Evolutionary conservation across 805 yeast species (phyloP).

Genomic region (Saccharomycopsis sp.): DNA sequence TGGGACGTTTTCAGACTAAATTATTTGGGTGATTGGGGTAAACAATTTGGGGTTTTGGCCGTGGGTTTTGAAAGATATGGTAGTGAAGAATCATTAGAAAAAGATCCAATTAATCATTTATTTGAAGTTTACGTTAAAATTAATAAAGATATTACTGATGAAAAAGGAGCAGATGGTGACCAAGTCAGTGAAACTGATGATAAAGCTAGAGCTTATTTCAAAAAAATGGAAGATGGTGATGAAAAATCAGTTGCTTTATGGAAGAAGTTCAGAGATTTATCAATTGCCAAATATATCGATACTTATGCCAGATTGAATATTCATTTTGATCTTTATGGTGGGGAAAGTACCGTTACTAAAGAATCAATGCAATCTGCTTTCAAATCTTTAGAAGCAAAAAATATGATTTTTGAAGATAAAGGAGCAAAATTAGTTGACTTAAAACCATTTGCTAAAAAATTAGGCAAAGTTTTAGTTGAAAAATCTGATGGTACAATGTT

Average conservation of each 20-base stretch:
- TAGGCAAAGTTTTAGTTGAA: slow-evolving; percentile 87
- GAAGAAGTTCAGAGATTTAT: slow-evolving; percentile 82
- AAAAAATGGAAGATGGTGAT: slow-evolving; percentile 90
- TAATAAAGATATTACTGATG: slow-evolving; percentile 60
- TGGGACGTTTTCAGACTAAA: slow-evolving; percentile 90
- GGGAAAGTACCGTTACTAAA: slow-evolving; percentile 88
- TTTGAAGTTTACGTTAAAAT: slow-evolving; percentile 88
- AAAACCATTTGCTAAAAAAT: slow-evolving; percentile 74
- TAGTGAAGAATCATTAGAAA: slow-evolving; percentile 51
- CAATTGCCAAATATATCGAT: slow-evolving; percentile 73
- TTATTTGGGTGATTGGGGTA: slow-evolving; percentile 99
- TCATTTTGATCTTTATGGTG: slow-evolving; percentile 78
- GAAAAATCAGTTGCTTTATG: slow-evolving; percentile 65
- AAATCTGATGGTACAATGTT: slow-evolving; percentile 94
- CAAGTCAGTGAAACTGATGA: slow-evolving; percentile 49
- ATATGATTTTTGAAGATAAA: slow-evolving; percentile 70
- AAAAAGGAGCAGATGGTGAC: slow-evolving; percentile 37
- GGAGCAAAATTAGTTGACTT: slow-evolving; percentile 89
- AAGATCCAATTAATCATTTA: slow-evolving; percentile 87
- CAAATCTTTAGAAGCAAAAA: slow-evolving; percentile 50
- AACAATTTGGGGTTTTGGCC: slow-evolving; percentile 94
- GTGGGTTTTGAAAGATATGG: slow-evolving; percentile 88
- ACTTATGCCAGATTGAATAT: slow-evolving; percentile 93
- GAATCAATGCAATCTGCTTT: slow-evolving; percentile 60
- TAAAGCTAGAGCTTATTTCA: slow-evolving; percentile 80